Percentiles rank a stretch among this genome's conserved stretches.
Conservation (phyloP, 2,329 filamentous ascomycete species). For the Alternaria ethzedia region DNA sequence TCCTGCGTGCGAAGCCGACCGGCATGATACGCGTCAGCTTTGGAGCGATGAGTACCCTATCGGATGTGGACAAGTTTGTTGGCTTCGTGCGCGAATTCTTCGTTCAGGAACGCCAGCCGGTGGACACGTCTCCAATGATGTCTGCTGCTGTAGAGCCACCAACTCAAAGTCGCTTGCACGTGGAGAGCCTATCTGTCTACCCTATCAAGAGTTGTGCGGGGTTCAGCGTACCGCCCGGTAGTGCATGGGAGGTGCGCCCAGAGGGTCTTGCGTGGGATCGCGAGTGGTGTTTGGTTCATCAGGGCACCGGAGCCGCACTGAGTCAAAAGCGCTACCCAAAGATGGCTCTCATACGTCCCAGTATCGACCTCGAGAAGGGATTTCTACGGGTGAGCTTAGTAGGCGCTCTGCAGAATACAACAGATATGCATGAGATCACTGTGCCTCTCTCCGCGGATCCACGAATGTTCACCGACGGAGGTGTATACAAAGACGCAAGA, state of each 20-base stretch:
- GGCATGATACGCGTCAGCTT: conserved; percentile 86
- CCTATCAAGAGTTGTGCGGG: conserved; percentile 95
- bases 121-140: conserved; percentile 25
- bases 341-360: conserved; percentile 84
- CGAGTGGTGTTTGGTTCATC: conserved; percentile 94
- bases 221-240: conserved; percentile 69
- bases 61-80: conserved; percentile 76
- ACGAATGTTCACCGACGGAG: conserved; percentile 56
- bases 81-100: conserved; percentile 66
- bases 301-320: conserved; percentile 80
- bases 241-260: conserved; percentile 75
- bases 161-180: conserved; percentile 44
- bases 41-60: conserved; percentile 83
- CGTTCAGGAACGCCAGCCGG: conserved; percentile 37
- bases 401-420: conserved; percentile 42
- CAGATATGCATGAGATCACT: conserved; percentile 46
- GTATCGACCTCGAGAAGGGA: conserved; percentile 72
- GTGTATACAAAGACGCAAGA: conserved; percentile 51
- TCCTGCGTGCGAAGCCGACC: conserved; percentile 83
- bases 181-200: conserved; percentile 68
- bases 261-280: conserved; percentile 94
- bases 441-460: conserved; percentile 73
- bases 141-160: conserved; percentile 31
- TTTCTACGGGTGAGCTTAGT: conserved; percentile 67
- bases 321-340: conserved; percentile 87